phyloP scores from a whole-genome alignment of 768 basidiomycete species.

The Lactarius deliciosus region DNA sequence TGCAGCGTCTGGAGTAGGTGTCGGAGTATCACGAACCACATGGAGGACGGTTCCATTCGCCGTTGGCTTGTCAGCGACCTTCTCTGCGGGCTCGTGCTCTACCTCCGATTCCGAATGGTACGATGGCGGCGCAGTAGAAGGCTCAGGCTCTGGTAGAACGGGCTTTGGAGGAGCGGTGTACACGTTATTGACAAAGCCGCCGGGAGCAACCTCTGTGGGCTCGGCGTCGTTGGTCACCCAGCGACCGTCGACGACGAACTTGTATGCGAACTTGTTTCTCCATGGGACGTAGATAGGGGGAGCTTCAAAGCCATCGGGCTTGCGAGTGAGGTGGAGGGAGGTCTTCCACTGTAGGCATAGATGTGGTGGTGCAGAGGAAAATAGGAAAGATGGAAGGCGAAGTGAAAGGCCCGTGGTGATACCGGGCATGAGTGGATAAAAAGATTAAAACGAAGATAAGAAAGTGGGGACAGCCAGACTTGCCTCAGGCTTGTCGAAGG shows the following conservation, averaged over 20 bases:
- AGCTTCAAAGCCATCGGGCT: slow-evolving; percentile 34
- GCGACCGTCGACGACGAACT: slow-evolving; percentile 40
- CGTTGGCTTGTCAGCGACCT: slow-evolving; percentile 9
- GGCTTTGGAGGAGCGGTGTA: slow-evolving; percentile 31
- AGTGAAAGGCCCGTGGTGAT: slow-evolving; percentile 26
- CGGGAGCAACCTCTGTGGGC: slow-evolving; percentile 33
- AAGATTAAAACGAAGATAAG: slow-evolving; percentile 2
- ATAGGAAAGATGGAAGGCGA: slow-evolving; percentile 28
- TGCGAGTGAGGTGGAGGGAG: slow-evolving; percentile 35
- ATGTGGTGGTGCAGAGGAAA: slow-evolving; percentile 19
- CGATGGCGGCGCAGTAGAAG: not conserved
- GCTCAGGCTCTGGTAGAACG: not conserved
- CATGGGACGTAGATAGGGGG: slow-evolving; percentile 33
- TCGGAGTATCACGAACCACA: slow-evolving; percentile 11
- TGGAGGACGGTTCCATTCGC: slow-evolving; percentile 17
- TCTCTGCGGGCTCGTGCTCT: slow-evolving; percentile 17
- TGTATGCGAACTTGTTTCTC: slow-evolving; percentile 35
- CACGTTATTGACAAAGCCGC: slow-evolving; percentile 38
- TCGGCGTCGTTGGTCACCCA: slow-evolving; percentile 35
- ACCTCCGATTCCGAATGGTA: slow-evolving; percentile 11
- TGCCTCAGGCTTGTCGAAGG: slow-evolving; percentile 29
- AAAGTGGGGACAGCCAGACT: slow-evolving; percentile 14
- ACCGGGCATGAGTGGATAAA: slow-evolving; percentile 24
- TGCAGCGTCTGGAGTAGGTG: slow-evolving; percentile 1
- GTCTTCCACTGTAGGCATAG: slow-evolving; percentile 32